Evolutionary conservation across 768 basidiomycete genomes (phyloP).

Genomic region (Tylopilus vinaceipallidus): DNA sequence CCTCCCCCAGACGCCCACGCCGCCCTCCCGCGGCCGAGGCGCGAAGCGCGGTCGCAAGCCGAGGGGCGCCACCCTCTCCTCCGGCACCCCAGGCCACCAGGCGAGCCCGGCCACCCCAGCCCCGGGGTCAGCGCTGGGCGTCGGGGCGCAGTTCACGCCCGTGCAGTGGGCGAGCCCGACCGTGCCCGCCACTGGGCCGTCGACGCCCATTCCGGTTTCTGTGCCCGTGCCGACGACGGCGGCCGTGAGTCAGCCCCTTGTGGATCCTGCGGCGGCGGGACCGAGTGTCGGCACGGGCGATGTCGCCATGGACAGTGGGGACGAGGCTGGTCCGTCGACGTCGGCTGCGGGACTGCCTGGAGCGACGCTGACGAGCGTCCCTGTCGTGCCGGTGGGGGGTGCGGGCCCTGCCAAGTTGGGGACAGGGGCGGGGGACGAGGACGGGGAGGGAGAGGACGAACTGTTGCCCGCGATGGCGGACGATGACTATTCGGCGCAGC

Average conservation of each 20-base stretch:
- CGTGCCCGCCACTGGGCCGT: slow-evolving; percentile 4
- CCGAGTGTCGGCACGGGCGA: slow-evolving; percentile 4
- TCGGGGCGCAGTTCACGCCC: slow-evolving; percentile 29
- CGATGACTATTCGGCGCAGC: slow-evolving; percentile 82
- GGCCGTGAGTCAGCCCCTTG: slow-evolving; percentile 10
- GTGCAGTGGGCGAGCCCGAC: slow-evolving; percentile 39
- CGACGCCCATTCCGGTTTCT: slow-evolving; percentile 12
- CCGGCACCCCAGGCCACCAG: slow-evolving; percentile 15
- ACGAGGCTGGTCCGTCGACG: slow-evolving; percentile 21
- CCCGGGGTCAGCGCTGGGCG: not conserved
- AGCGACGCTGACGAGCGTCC: not conserved
- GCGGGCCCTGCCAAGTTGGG: slow-evolving; percentile 14
- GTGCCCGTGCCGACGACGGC: not conserved
- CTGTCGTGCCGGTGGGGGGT: not conserved
- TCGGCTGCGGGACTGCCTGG: not conserved
- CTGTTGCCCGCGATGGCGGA: slow-evolving; percentile 83
- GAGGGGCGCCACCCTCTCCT: slow-evolving; percentile 12
- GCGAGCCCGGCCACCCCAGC: not conserved
- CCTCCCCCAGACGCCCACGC: slow-evolving; percentile 21
- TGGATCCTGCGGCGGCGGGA: not conserved
- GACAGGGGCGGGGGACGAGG: slow-evolving; percentile 34
- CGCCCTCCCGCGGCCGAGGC: slow-evolving; percentile 25
- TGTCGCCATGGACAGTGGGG: slow-evolving; percentile 14
- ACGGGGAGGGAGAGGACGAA: slow-evolving; percentile 79
- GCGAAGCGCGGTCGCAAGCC: slow-evolving; percentile 29